Evolutionary conservation across 768 basidiomycete genomes (phyloP), one percentile per base, ranked within the genome.

Genomic region (Tulasnella sp.): DNA sequence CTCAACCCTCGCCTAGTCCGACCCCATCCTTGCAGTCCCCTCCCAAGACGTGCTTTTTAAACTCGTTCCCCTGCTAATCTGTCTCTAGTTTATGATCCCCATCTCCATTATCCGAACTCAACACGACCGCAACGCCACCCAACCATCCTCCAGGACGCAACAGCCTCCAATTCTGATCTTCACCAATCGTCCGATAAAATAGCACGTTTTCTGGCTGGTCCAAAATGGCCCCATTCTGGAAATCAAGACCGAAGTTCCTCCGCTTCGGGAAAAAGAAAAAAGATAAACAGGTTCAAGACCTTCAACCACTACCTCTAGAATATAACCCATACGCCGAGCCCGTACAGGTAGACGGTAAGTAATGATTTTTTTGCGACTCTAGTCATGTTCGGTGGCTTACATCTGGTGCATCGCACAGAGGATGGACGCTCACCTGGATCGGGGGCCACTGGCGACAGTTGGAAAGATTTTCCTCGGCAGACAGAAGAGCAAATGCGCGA

Each of bases 181-280:
- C 27, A 14, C 27, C 18, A 68, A 27, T 68, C 62, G 27, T 6
- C 1, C 34, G 16, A 68, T 68, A 31, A 36, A 14, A 27, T 3
- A 27, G 34, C 62, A 36, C 62, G 27, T 12, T 36, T 36, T 31
- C 27, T n/a, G 24, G 27, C 27, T 58, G 9, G 27, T 24, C 24
- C 1, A 27, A 36, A 34, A 68, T 68, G 62, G 62, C 62, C n/a
- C 62, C 62, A 34, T 68, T 68, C 14, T 68, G 62, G 62, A 68
- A 68, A 68, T 27, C 27, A 18, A 68, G 16, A 36, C 62, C 62
- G 62, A 68, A 68, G 27, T 68, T 68, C 62, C 62, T 68, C 14
- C 62, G 62, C 62, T 68, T 68, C 16, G 62, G 62, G 34, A 68
- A 68, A 31, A 68, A 68, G 62, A 68, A 68, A 36, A 68, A 68